Evolutionary conservation across 2,329 filamentous ascomycete genomes (phyloP), one percentile per base, ranked within the genome.

Genomic region (Fusarium buxicola): DNA sequence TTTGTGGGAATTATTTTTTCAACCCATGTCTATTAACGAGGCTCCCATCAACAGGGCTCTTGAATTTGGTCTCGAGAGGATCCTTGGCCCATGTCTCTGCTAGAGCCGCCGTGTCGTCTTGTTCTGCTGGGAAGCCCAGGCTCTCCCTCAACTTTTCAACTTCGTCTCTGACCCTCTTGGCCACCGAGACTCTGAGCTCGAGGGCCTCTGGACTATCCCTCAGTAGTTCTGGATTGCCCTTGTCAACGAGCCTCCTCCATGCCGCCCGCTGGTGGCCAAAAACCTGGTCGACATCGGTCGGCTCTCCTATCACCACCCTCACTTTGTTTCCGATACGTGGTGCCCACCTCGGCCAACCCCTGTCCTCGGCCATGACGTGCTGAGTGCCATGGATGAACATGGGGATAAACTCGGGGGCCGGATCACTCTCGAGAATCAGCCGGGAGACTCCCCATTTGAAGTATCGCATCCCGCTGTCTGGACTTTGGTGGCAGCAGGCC

Each of bases 371-470:
- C 94, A 98, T 97, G 67, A 97, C 83, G 57, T 90, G 79, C 73
- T 97, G 91, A 13, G 91, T 91, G 25, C 95, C 95, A 71, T 97
- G 92, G 45, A 98, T 89, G 82, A 96, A 99, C 78, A 99, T 94
- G 38, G 95, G 93, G 31, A 99, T 85, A 16, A 99, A 85, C 67
- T 96, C 92, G 0, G 95, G 95, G 61, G 91, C 89, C 4, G 92
- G 92, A 44, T 94, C 91, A 41, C 90, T 87, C 76, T 99, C 95
- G 41, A 99, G 86, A 55, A 99, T 95, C 55, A 98, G 83, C 3
- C 95, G 87, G 7, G 94, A 92, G 2, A 98, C 84, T 1, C 95
- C 95, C 95, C 95, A 99, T 80, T 97, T 97, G 86, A 98, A 98
- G 79, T 99, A 99, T 27, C 95, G 90, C 82, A 98, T 89, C 8